These are phyloP conservation scores for Aspergillus olivimuriae DNA, from an alignment of 495 filamentous ascomycete genomes.

Conservation along the genomic window DNA sequence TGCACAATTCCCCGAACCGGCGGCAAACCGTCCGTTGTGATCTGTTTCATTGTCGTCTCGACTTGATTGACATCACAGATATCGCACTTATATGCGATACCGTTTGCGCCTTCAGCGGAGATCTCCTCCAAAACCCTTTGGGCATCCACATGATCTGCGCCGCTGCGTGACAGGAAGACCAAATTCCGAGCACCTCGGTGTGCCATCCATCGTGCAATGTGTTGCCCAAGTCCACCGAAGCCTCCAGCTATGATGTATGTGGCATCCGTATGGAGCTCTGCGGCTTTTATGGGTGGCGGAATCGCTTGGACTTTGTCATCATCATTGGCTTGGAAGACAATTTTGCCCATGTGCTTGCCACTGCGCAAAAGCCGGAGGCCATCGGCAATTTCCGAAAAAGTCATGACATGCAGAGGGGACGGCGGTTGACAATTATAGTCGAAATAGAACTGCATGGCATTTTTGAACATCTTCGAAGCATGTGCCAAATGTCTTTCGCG, in stretches of 20 bases:
- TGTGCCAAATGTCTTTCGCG: not conserved
- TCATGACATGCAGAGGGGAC: not conserved
- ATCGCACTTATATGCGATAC: not conserved
- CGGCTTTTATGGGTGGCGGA: not conserved
- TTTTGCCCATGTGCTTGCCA: not conserved
- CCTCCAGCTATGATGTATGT: not conserved
- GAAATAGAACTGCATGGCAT: not conserved
- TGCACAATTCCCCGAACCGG: not conserved
- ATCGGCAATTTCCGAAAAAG: not conserved
- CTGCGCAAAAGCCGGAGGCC: not conserved
- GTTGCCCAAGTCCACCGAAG: not conserved
- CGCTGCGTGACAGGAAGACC: not conserved
- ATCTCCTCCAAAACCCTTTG: not conserved
- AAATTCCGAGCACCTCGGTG: not conserved
- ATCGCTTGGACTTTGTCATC: not conserved
- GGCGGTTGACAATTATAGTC: not conserved
- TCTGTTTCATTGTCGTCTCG: not conserved
- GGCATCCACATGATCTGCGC: not conserved
- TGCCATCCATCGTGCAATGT: not conserved
- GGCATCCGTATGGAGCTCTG: not conserved
- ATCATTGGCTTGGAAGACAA: not conserved
- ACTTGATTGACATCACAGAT: not conserved
- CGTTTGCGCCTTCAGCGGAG: not conserved
- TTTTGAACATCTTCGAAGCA: not conserved
- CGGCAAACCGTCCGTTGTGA: not conserved